Base-by-base conservation (phyloP, 2,329 filamentous ascomycete species). In the Cordyceps pruinosa region DNA sequence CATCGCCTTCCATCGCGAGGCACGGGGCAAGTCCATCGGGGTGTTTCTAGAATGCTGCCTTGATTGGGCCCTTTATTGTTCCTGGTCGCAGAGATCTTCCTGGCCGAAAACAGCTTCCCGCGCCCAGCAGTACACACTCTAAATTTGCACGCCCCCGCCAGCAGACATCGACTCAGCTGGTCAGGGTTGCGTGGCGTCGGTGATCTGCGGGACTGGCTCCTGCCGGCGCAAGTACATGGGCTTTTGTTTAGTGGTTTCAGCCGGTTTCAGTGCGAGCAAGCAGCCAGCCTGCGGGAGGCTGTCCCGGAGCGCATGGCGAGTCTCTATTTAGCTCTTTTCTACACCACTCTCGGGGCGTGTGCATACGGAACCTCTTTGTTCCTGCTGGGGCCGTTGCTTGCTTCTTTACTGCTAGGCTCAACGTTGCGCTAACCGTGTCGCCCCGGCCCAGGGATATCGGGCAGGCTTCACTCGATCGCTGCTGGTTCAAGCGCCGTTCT, bases 131-230 rank as follows among this genome's bases (percentile, higher is more conserved):
- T n/a, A n/a, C n/a, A 50, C 26, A 30, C 41, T 35, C 9, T 35
- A 35, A 32, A 21, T 47, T 37, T 45, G 28, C 26, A 19, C 44
- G 26, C 15, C 45, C 54, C 54, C 30, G 23, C 19, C 39, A 9
- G 10, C 10, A 49, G 42, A 30, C 26, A 26, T 32, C 39, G 56
- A 48, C 49, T 58, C 56, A 58, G 56, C 56, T 58, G 56, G 56
- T 52, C 56, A 58, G 56, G 56, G 56, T 58, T 58, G 34, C 28
- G 49, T 58, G 56, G 56, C 56, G 56, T 48, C 44, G 49, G 48
- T 35, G 48, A 53, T 53, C 56, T 53, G 56, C 44, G 49, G 44
- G 28, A 47, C 48, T 48, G 34, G 37, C 46, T 57, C 19, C 30
- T 26, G 37, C 21, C 53, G 44, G 30, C 19, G 17, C 30, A 21